Evolutionary conservation across 768 basidiomycete species (phyloP).

Genomic region (Boletus tylopilopsis): DNA sequence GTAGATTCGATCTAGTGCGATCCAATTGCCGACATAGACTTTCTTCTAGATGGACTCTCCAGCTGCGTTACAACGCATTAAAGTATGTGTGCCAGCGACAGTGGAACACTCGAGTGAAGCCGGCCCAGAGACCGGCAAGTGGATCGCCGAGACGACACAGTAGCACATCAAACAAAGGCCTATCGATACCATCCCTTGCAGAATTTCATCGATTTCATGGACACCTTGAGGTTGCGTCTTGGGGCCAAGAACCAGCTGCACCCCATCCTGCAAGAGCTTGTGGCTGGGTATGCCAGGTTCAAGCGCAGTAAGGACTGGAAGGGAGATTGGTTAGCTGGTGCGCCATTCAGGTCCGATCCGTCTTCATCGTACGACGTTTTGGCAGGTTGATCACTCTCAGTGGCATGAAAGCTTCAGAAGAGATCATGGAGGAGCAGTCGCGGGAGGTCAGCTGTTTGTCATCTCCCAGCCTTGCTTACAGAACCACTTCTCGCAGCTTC

Average conservation of each 20-base stretch:
- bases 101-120: constrained; percentile 94
- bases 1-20: constrained; percentile 18
- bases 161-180: background rate
- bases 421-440: constrained; percentile 92
- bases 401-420: constrained; percentile 95
- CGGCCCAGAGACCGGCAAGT: constrained; percentile 90
- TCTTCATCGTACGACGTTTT: background rate
- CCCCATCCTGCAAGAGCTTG: constrained; percentile 92
- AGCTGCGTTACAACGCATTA: constrained; percentile 85
- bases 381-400: constrained; percentile 92
- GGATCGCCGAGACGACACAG: constrained; percentile 97
- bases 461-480: no score
- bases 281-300: constrained; percentile 90
- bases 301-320: constrained; percentile 97
- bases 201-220: constrained; percentile 99
- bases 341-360: constrained; percentile 19
- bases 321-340: constrained; percentile 91
- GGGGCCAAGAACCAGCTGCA: constrained; percentile 98
- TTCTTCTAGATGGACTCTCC: constrained; percentile 81
- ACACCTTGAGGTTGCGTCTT: constrained; percentile 86
- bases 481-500: constrained; percentile 47
- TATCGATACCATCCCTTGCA: constrained; percentile 27
- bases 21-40: background rate
- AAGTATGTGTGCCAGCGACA: constrained; percentile 93
- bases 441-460: constrained; percentile 58